Conservation (phyloP, 2,329 filamentous ascomycete species). For the Keithomyces neogunnii region DNA sequence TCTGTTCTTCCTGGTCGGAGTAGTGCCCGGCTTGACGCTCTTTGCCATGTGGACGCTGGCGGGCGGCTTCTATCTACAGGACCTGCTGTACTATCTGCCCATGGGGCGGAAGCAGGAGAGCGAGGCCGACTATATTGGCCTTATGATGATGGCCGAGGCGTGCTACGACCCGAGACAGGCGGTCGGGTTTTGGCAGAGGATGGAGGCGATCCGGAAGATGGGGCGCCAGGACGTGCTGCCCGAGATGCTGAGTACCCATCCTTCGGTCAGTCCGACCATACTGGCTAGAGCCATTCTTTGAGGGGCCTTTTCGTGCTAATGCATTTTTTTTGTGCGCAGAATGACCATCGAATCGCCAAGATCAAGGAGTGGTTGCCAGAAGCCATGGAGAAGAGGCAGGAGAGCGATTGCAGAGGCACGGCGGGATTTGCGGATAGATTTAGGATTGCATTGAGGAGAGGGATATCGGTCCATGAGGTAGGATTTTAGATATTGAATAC, state of each 20-base stretch:
- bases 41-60: slow-evolving; percentile 33
- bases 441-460: slow-evolving; percentile 35
- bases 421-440: slow-evolving; percentile 45
- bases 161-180: slow-evolving; percentile 67
- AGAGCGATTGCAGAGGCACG: slow-evolving; percentile 47
- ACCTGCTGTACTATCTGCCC: slow-evolving; percentile 58
- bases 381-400: slow-evolving; percentile 43
- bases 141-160: slow-evolving; percentile 76
- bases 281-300: neutral
- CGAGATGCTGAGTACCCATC: slow-evolving; percentile 70
- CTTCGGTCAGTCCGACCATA: slow-evolving; percentile 44
- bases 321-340: slow-evolving; percentile 26
- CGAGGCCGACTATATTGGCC: slow-evolving; percentile 72
- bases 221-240: slow-evolving; percentile 42
- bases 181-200: slow-evolving; percentile 56
- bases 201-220: slow-evolving; percentile 42
- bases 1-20: slow-evolving; percentile 38
- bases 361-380: slow-evolving; percentile 55
- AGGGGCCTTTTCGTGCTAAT: neutral
- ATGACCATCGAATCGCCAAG: slow-evolving; percentile 54
- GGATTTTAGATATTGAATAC: neutral
- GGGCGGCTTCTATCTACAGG: slow-evolving; percentile 39
- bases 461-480: slow-evolving; percentile 11
- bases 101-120: slow-evolving; percentile 64
- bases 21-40: slow-evolving; percentile 30